phyloP scores from a whole-genome alignment of 306 rosid species.

The Glycine soja region DNA sequence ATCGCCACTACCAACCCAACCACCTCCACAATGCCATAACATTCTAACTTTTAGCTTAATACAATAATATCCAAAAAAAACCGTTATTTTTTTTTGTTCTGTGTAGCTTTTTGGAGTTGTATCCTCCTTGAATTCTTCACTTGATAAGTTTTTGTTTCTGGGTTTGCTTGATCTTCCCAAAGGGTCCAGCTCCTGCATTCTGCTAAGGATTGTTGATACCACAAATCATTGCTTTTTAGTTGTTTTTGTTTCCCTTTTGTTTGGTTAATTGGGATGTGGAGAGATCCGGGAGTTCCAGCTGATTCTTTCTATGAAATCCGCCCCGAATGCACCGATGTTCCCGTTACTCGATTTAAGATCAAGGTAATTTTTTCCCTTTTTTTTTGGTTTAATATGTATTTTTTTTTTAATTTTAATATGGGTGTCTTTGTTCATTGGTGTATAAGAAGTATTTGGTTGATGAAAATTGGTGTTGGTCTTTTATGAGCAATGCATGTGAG shows the following conservation, averaged over 20 bases:
- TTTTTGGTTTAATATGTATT: background rate
- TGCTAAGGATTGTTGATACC: slow-evolving; percentile 24
- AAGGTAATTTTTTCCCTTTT: slow-evolving; percentile 56
- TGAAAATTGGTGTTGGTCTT: slow-evolving; percentile 29
- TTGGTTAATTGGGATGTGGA: slow-evolving; percentile 79
- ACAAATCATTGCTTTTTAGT: slow-evolving; percentile 24
- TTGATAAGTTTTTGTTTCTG: slow-evolving; percentile 52
- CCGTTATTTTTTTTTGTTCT: background rate
- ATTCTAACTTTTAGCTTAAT: background rate
- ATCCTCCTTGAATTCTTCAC: slow-evolving; percentile 53
- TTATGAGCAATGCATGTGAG: slow-evolving; percentile 36
- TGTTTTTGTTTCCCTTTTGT: background rate
- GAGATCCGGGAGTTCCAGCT: slow-evolving; percentile 80
- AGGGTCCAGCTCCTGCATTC: slow-evolving; percentile 47
- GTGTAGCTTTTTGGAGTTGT: slow-evolving; percentile 44
- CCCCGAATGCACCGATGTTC: slow-evolving; percentile 88
- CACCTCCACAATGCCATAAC: slow-evolving; percentile 21
- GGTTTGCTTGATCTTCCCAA: slow-evolving; percentile 52
- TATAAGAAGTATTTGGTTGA: slow-evolving; percentile 8
- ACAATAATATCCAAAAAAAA: background rate
- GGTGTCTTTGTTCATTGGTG: slow-evolving; percentile 7
- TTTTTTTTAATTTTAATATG: slow-evolving; percentile 27
- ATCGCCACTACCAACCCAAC: slow-evolving; percentile 36
- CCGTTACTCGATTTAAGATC: slow-evolving; percentile 84
- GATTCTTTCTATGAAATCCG: slow-evolving; percentile 94